phyloP scores from a whole-genome alignment of 768 basidiomycete species.

The Tulasnella sp. region DNA sequence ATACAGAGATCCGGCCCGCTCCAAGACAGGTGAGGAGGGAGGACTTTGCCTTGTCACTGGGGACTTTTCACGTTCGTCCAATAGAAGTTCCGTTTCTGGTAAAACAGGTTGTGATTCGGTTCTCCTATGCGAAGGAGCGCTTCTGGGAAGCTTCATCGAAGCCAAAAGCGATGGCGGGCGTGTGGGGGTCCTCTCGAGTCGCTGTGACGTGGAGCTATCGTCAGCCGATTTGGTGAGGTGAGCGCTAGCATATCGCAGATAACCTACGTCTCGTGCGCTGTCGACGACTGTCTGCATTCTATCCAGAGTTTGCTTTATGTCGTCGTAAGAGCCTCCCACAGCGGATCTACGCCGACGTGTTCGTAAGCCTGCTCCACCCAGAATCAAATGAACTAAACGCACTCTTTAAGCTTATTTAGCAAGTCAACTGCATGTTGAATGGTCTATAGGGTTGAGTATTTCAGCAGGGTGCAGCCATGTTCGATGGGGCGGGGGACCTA shows the following conservation, averaged over 20 bases:
- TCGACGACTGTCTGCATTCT: slow-evolving; percentile 41
- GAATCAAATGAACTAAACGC: not conserved
- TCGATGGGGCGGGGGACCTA: not conserved
- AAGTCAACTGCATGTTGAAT: slow-evolving; percentile 47
- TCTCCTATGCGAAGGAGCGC: not conserved
- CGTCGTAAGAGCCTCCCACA: not conserved
- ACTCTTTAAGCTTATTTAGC: slow-evolving; percentile 37
- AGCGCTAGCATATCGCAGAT: not conserved
- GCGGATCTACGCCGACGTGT: not conserved
- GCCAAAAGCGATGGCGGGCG: slow-evolving; percentile 24
- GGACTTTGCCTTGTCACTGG: not conserved
- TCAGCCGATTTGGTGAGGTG: not conserved
- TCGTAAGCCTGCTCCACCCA: not conserved
- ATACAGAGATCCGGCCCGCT: slow-evolving; percentile 18
- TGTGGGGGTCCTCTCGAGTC: slow-evolving; percentile 29
- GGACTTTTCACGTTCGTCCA: not conserved
- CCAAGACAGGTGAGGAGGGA: not conserved
- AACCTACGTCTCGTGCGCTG: slow-evolving; percentile 41
- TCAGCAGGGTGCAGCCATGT: not conserved
- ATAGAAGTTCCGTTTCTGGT: slow-evolving; percentile 10
- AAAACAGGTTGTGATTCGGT: not conserved
- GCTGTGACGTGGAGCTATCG: slow-evolving; percentile 25
- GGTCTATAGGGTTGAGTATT: slow-evolving; percentile 21
- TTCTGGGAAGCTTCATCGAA: slow-evolving; percentile 20
- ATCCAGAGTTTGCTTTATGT: slow-evolving; percentile 30